Evolutionary conservation across 2,329 filamentous ascomycete species (phyloP), one percentile per base, ranked within the genome.

Genomic region (Sclerotinia trifoliorum): DNA sequence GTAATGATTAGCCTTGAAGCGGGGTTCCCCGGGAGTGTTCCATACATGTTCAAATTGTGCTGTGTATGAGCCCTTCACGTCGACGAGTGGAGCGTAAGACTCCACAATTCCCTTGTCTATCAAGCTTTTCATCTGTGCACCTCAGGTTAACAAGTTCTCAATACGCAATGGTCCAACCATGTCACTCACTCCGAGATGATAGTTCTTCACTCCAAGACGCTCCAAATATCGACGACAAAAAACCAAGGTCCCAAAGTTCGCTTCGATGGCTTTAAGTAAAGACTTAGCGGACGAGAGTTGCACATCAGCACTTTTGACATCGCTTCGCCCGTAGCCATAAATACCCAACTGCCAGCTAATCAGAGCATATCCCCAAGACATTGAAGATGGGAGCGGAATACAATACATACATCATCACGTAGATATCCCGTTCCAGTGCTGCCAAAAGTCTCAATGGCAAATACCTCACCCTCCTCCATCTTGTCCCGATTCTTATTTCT

Each of bases 151-250:
- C 24, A 51, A 5, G 13, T n/a, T 49, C 21, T 75, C 6, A 29
- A 51, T 21, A 4, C 5, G 29, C n/a, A 63, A 52, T 4, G 5
- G 35, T 26, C 3, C 26, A 4, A 17, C 26, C n/a, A 4, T 63
- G 49, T 13, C 54, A 44, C 82, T 78, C 76, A 87, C 83, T 1
- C 85, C 87, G 0, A 85, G 81, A 62, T 87, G 76, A 71, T 90
- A 90, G 44, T 83, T 81, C 56, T 88, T 81, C 24, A 84, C 75
- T 0, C 87, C 87, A n/a, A 89, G 78, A n/a, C 86, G 83, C 55
- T 89, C 86, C 39, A 90, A 81, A 70, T 89, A 88, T 10, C 87
- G 84, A 26, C 86, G 81, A 67, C 81, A 87, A 74, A 89, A 89
- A 1, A 86, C 84, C 39, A 90, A 73, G 0, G 83, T 86, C 26